Base-by-base conservation (phyloP, 1,284 basidiomycete species). In the Malassezia globosa region DNA sequence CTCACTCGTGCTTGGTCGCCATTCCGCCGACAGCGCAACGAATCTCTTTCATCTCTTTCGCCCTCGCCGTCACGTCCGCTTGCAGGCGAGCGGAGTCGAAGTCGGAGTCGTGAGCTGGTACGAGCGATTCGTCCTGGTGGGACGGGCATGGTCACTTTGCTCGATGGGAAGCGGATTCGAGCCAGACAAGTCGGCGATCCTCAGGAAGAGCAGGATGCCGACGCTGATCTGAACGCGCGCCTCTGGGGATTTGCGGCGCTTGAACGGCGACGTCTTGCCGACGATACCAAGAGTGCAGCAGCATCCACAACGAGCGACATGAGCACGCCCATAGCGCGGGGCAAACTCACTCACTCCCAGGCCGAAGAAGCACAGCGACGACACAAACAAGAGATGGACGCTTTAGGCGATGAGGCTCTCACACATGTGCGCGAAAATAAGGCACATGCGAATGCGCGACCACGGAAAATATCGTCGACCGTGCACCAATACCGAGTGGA, bases 141-240 rank as follows among this genome's bases (percentile, higher is more conserved):
- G 8, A 69, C 67, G 0, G 67, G 67, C 5, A 68, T 68, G 65
- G 67, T 69, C 21, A 69, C 67, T 0, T 56, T 69, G 0, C 64
- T 64, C 2, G 66, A 69, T 27, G 67, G 67, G 39, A 60, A 63
- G 39, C 64, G 63, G 37, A 66, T 69, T 42, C 54, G 50, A 18
- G 67, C 67, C 16, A 49, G 66, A 4, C 53, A 60, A 24, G 67
- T 68, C 29, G 65, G 59, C 43, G 61, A 69, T 31, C 51, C 43
- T 16, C 19, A 40, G 13, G 31, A 29, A 23, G 55, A 55, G 29
- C 39, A 16, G 14, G 42, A 51, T 22, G 56, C 54, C 4, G 52
- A 35, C 23, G 56, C 55, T 10, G 60, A 61, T 50, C 50, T 60
- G 26, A 58, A 65, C 24, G 54, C 50, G 14, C 54, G 45, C 35